These are phyloP conservation scores for Panicum virgatum DNA, from an alignment of 202 grass and related monocot species.

Conservation along the genomic window DNA sequence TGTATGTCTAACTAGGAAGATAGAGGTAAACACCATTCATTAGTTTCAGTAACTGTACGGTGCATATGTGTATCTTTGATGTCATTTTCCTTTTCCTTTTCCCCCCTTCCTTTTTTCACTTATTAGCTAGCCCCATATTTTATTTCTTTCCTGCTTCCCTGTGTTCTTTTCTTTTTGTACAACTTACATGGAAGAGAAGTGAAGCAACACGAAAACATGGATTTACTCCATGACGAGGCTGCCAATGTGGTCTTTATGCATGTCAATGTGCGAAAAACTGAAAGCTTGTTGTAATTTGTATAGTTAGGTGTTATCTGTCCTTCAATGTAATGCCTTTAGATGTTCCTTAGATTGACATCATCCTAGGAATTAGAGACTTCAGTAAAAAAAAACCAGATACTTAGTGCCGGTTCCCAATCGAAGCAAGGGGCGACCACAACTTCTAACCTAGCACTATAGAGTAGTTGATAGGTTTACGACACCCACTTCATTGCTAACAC, in stretches of 20 bases:
- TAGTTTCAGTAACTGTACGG: conserved; percentile 44
- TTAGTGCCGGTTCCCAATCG: conserved; percentile 18
- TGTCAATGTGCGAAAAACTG: conserved; percentile 15
- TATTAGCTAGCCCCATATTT: conserved; percentile 40
- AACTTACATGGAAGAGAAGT: conserved; percentile 74
- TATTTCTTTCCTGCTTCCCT: conserved; percentile 30
- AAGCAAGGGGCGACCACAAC: conserved; percentile 5
- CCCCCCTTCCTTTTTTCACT: neutral
- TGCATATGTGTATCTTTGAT: conserved; percentile 53
- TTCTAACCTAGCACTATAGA: conserved; percentile 38
- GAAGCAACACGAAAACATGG: conserved; percentile 44
- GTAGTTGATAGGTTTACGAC: conserved; percentile 34
- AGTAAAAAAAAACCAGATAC: conserved; percentile 3
- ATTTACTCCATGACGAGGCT: conserved; percentile 38
- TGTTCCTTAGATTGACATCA: conserved; percentile 26
- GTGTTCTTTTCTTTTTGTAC: conserved; percentile 34
- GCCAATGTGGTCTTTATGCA: conserved; percentile 37
- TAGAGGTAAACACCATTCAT: conserved; percentile 66
- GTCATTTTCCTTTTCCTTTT: conserved; percentile 6
- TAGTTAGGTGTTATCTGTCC: conserved; percentile 23
- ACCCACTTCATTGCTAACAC: conserved; percentile 13
- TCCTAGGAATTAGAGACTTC: neutral
- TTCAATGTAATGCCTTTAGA: conserved; percentile 21
- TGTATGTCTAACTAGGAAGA: conserved; percentile 57
- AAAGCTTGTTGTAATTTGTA: conserved; percentile 45